Base-by-base conservation (phyloP, 345 rosid species). In the Aethionema arabicum region DNA sequence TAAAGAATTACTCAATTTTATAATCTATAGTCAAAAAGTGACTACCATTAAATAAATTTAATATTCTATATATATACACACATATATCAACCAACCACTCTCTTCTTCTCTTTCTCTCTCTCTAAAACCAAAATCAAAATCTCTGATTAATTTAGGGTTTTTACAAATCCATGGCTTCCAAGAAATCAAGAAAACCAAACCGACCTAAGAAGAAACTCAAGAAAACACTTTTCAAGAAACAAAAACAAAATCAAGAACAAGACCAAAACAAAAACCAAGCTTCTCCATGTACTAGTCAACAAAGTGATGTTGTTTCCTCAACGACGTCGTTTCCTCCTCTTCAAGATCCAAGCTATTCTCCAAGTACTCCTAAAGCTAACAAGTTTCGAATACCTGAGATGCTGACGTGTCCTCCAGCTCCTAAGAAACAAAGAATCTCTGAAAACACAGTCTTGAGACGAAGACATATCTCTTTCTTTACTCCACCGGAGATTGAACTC, bases 401-500 rank as follows among this genome's bases (percentile, higher is more conserved):
- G 6, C 72, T 33, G 27, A 82, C 97, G 15, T 93, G 99, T 73
- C 99, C 99, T 11, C 96, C 95, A 14, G 96, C 97, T n/a, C 99
- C 99, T 41, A 93, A 76, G 90, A 93, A 93, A 73, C 85, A 71
- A 72, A 84, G 91, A 42, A 69, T 76, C 4, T 4, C 66, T 8
- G 49, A 83, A 1, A 85, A 74, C 64, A 68, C 82, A 64, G 33
- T 58, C 14, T 72, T 80, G 70, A 72, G 63, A 47, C 84, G 87
- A 59, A 81, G 80, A 54, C 90, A 87, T 1, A 83, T 89, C n/a
- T 85, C 91, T 49, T 93, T 93, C 83, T 93, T 84, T 66, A 82
- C 96, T 42, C 89, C 97, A 27, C 96, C 99, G 2, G 99, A 89
- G 69, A 70, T 93, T 65, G 99, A 93, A 80, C 87, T 85, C 82